Evolutionary conservation across 2,329 filamentous ascomycete genomes (phyloP).

Genomic region (Elsinoe ampelina): DNA sequence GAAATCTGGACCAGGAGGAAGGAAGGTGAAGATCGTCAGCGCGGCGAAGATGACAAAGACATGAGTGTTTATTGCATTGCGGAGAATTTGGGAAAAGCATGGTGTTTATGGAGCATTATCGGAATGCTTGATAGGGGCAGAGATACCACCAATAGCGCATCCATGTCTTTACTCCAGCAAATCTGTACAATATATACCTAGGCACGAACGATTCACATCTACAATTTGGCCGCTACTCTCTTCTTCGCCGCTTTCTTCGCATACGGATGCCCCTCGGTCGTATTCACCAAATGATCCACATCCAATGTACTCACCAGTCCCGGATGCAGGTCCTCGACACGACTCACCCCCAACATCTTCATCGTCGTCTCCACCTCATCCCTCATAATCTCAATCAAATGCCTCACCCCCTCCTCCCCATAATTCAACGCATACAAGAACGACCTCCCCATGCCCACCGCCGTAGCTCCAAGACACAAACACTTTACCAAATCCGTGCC

Average conservation of each 20-base stretch:
- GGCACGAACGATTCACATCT: background rate
- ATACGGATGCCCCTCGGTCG: conserved; percentile 2
- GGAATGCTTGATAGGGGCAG: background rate
- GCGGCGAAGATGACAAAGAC: background rate
- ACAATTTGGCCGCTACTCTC: background rate
- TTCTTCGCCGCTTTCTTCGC: background rate
- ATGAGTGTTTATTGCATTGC: background rate
- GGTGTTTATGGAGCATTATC: background rate
- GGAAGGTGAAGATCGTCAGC: conserved; percentile 9
- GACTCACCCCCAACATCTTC: conserved; percentile 55
- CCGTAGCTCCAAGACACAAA: conserved; percentile 54
- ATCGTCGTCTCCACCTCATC: conserved; percentile 57
- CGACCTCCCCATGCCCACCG: conserved; percentile 52
- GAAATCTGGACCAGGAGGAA: conserved; percentile 1
- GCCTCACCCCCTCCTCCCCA: conserved; percentile 44
- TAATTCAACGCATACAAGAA: conserved; percentile 54
- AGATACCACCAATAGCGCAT: background rate
- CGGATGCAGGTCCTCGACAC: conserved; percentile 51
- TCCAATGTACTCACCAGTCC: conserved; percentile 50
- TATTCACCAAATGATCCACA: conserved; percentile 40
- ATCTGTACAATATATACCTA: conserved; percentile 2
- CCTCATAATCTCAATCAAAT: conserved; percentile 33
- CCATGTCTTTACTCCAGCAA: background rate
- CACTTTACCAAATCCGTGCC: conserved; percentile 61
- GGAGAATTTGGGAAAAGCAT: background rate